Conservation (phyloP, 2,329 filamentous ascomycete species). For the Neofusicoccum laricinum region DNA sequence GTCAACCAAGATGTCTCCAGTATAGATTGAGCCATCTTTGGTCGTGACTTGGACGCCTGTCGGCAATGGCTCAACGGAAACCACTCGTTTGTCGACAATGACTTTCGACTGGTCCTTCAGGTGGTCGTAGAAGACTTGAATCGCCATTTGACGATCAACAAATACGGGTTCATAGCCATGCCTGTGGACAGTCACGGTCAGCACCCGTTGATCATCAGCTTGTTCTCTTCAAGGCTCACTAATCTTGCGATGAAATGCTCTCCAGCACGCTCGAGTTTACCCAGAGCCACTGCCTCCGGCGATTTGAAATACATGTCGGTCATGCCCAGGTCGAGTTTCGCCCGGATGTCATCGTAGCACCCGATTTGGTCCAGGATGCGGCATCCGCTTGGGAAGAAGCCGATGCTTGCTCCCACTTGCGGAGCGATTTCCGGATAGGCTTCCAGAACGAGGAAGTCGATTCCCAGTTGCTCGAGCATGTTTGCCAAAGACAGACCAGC, state of each 20-base stretch:
- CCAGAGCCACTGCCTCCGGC: neutral
- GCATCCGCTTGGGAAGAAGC: conserved; percentile 18
- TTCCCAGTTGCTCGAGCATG: neutral
- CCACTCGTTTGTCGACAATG: neutral
- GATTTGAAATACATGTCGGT: neutral
- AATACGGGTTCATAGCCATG: conserved; percentile 4
- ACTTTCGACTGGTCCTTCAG: neutral
- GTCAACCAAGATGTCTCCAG: conserved; percentile 11
- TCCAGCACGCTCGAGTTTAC: neutral
- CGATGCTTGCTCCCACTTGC: conserved; percentile 23
- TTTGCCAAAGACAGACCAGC: conserved; percentile 6
- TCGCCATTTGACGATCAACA: conserved; percentile 12
- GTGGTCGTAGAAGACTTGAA: conserved; percentile 23
- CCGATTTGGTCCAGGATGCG: conserved; percentile 17
- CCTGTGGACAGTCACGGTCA: neutral
- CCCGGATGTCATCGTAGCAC: neutral
- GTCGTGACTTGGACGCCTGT: neutral
- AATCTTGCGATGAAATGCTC: neutral
- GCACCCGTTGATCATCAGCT: neutral
- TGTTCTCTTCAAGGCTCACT: neutral
- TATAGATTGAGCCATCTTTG: conserved; percentile 3
- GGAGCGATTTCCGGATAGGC: conserved; percentile 20
- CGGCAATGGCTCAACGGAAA: neutral
- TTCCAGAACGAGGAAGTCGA: conserved; percentile 21
- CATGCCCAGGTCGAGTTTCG: neutral